Conservation (phyloP, 768 basidiomycete species). For the Suillus subaureus region DNA sequence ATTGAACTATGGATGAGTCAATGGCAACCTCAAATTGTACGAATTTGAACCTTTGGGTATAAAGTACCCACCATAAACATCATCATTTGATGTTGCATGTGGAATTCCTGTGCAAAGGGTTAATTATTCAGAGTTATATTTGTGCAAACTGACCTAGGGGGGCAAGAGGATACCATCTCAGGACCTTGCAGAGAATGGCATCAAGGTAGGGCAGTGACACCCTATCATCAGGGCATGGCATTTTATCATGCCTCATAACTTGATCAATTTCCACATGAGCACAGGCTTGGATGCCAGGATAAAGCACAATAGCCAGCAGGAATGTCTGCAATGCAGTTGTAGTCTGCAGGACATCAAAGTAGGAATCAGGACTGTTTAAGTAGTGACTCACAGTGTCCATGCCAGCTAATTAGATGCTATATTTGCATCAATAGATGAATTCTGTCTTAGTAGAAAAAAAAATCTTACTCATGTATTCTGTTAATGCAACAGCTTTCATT, state of each 20-base stretch:
- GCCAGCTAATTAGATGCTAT: background rate
- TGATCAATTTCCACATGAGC: slow-evolving; percentile 33
- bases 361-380: background rate
- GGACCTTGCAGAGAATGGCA: slow-evolving; percentile 21
- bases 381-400: slow-evolving; percentile 9
- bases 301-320: slow-evolving; percentile 30
- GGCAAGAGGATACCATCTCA: slow-evolving; percentile 25
- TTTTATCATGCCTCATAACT: slow-evolving; percentile 14
- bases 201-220: slow-evolving; percentile 26
- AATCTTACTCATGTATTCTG: background rate
- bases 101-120: slow-evolving; percentile 17
- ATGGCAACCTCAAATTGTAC: background rate
- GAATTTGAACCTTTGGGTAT: slow-evolving; percentile 50
- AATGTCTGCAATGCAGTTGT: slow-evolving; percentile 26
- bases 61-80: slow-evolving; percentile 42
- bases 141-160: slow-evolving; percentile 22
- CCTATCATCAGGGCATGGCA: slow-evolving; percentile 20
- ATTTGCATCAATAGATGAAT: background rate
- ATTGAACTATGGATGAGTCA: background rate
- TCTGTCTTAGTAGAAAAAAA: background rate
- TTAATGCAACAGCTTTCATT: background rate
- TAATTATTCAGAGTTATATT: background rate
- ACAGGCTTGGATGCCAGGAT: slow-evolving; percentile 27
- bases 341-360: slow-evolving; percentile 11
- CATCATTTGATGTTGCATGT: slow-evolving; percentile 34